phyloP scores from a whole-genome alignment of 192 early-diverging fungal species.

The Backusella westeae region DNA sequence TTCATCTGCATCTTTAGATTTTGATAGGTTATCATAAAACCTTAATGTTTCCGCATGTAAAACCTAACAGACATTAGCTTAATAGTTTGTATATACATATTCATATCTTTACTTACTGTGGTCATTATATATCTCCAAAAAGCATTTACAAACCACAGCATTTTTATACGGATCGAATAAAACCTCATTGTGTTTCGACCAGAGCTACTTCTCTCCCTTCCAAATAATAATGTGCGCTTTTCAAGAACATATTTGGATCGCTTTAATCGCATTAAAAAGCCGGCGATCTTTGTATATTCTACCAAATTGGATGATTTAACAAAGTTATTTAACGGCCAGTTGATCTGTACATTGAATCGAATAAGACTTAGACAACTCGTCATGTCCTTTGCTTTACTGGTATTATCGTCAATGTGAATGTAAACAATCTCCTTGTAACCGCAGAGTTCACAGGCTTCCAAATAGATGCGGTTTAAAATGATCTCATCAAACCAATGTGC shows the following conservation, averaged over 20 bases:
- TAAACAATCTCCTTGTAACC: slow-evolving; percentile 22
- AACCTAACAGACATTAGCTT: slow-evolving; percentile 23
- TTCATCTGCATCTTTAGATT: slow-evolving; percentile 36
- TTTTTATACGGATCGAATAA: slow-evolving; percentile 36
- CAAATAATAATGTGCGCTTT: slow-evolving; percentile 25
- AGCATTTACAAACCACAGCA: slow-evolving; percentile 43
- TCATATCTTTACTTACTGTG: slow-evolving; percentile 22
- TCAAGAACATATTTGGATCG: slow-evolving; percentile 39
- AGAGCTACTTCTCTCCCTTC: background rate
- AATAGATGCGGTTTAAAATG: slow-evolving; percentile 29
- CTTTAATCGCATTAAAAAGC: slow-evolving; percentile 36
- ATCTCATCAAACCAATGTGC: slow-evolving; percentile 37
- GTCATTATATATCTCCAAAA: slow-evolving; percentile 42
- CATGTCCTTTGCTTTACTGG: background rate
- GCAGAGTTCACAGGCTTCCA: slow-evolving; percentile 18
- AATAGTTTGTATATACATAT: background rate
- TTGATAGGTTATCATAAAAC: slow-evolving; percentile 25
- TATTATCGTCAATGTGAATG: slow-evolving; percentile 15
- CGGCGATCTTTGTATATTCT: slow-evolving; percentile 28
- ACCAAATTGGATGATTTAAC: slow-evolving; percentile 15
- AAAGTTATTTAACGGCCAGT: slow-evolving; percentile 39
- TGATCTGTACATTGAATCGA: slow-evolving; percentile 11
- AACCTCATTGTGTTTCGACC: slow-evolving; percentile 26
- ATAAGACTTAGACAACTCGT: background rate
- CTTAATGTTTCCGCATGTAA: slow-evolving; percentile 36